These are phyloP conservation scores for Taphrina pruni DNA, from an alignment of 1,139 yeast genomes.

Conservation along the genomic window DNA sequence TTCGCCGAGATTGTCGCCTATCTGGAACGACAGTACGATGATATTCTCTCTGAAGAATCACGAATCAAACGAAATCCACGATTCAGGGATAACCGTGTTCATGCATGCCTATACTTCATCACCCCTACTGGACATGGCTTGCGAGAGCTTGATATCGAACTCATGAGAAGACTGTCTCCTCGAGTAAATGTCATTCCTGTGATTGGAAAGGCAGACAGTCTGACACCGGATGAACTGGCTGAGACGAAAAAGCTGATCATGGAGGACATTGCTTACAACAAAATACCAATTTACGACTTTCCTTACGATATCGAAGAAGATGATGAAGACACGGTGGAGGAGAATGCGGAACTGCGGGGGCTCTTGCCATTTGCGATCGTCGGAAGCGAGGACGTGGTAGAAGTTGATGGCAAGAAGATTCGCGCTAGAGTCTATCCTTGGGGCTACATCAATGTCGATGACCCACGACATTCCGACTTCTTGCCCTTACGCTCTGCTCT, in stretches of 20 bases:
- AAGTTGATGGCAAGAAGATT: constrained; percentile 65
- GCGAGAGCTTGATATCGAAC: constrained; percentile 73
- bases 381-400: constrained; percentile 69
- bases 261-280: constrained; percentile 75
- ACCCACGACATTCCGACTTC: constrained; percentile 82
- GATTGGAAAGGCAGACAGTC: constrained; percentile 82
- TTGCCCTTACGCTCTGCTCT: constrained; percentile 80
- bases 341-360: constrained; percentile 74
- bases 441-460: constrained; percentile 90
- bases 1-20: constrained; percentile 74
- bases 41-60: constrained; percentile 87
- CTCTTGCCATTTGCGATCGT: constrained; percentile 87
- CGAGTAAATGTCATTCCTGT: constrained; percentile 89
- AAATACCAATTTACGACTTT: constrained; percentile 85
- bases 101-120: constrained; percentile 71
- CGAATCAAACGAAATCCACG: constrained; percentile 84
- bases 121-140: constrained; percentile 78
- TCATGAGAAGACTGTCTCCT: constrained; percentile 76
- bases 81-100: constrained; percentile 75
- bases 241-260: constrained; percentile 67
- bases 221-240: constrained; percentile 75
- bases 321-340: constrained; percentile 72
- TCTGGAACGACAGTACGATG: constrained; percentile 88
- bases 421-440: constrained; percentile 92
- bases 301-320: constrained; percentile 65